Evolutionary conservation across 2,329 filamentous ascomycete species (phyloP), one percentile per base, ranked within the genome.

Genomic region (Fusarium burgessii): DNA sequence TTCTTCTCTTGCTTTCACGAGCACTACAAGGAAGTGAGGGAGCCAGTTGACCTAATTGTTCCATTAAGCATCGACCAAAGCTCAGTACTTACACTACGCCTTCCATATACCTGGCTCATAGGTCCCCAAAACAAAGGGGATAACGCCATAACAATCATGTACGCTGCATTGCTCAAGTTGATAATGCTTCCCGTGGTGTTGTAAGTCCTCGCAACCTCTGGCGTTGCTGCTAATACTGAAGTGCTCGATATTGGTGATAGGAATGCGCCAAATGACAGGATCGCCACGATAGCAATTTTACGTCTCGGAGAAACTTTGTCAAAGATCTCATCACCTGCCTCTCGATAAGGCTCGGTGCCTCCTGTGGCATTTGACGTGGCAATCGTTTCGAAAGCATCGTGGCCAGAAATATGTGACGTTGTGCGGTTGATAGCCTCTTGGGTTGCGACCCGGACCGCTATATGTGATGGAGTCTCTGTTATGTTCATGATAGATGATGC

Each of bases 211-310:
- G 92, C 91, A 8, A 95, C 90, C 78, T 95, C 92, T 3, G 92
- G 92, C 2, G 92, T 88, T 4, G 92, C 93, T 2, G 92, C 87
- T 15, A 95, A 80, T 12, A 95, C 89, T 2, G 91, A 90, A 0
- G 92, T 95, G 41, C 90, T 93, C 15, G 90, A 92, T 27, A 93
- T 88, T 0, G 93, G 93, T 2, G 93, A 90, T 46, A 95, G 83
- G 70, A 95, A 93, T 29, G 91, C 89, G 80, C 92, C 94, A 77
- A 91, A 93, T 1, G 92, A 91, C 56, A 95, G 81, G 9, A 94
- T 86, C 13, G 84, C 82, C 18, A 94, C 90, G 56, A 95, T 92
- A 66, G 89, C 76, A 5, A 85, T 77, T 79, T 95, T 96, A 42
- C 90, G 87, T 18, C 82, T 81, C 6, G 81, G 80, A 0, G 90